phyloP scores from a whole-genome alignment of 1,284 basidiomycete genomes.

The Malassezia restricta region DNA sequence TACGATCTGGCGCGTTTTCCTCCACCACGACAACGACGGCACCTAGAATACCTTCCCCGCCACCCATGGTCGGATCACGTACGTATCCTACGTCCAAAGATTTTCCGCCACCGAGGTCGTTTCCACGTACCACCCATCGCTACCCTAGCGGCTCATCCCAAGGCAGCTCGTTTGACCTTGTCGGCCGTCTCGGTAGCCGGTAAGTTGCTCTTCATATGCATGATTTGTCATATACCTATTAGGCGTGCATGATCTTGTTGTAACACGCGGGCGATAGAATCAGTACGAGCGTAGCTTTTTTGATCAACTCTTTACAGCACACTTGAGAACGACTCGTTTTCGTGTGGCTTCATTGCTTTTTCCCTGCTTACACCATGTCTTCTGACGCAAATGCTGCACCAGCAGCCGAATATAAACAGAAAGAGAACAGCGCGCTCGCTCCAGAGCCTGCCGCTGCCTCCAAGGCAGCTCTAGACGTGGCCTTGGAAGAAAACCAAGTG shows the following conservation, averaged over 20 bases:
- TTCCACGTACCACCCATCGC: slow-evolving; percentile 13
- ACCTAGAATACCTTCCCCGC: slow-evolving; percentile 8
- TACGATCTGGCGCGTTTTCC: not conserved
- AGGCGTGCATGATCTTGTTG: not conserved
- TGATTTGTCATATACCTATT: slow-evolving; percentile 8
- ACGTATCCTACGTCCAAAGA: slow-evolving; percentile 8
- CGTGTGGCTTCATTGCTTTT: not conserved
- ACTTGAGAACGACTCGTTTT: too few species aligned
- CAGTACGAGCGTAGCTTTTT: not conserved
- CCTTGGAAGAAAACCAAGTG: slow-evolving; percentile 19
- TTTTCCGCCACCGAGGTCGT: slow-evolving; percentile 14
- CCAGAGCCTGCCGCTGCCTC: slow-evolving; percentile 29
- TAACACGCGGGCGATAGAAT: not conserved
- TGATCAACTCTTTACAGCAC: too few species aligned
- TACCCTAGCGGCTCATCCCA: slow-evolving; percentile 9
- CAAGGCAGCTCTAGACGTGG: slow-evolving; percentile 28
- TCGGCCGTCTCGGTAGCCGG: not conserved
- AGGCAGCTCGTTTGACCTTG: not conserved
- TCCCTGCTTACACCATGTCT: not conserved
- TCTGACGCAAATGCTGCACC: not conserved
- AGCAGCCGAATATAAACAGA: not conserved
- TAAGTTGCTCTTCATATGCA: not conserved
- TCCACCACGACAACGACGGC: not conserved
- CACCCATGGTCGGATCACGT: slow-evolving; percentile 11
- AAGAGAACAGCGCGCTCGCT: slow-evolving; percentile 1